phyloP scores from a whole-genome alignment of 352 stramenopile species.

The Pythium folliculosum region DNA sequence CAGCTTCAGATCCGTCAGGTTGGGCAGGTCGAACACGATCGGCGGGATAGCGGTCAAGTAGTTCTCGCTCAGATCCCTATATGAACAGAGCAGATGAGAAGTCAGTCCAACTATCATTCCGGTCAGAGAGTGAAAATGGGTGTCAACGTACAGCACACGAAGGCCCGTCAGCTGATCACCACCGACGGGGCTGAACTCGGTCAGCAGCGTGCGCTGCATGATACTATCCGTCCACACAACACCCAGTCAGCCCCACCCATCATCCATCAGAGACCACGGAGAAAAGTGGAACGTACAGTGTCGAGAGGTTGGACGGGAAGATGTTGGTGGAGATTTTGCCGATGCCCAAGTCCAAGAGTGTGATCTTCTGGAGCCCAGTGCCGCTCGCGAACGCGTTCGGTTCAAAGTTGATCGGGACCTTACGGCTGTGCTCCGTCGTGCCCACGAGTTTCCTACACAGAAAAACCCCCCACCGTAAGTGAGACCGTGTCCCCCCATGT shows the following conservation, averaged over 20 bases:
- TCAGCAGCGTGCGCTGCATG: constrained; percentile 60
- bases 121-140: not conserved
- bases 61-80: constrained; percentile 71
- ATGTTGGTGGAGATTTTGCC: constrained; percentile 66
- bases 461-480: not conserved
- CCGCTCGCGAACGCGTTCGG: constrained; percentile 49
- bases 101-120: not conserved
- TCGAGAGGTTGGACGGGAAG: constrained; percentile 57
- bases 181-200: constrained; percentile 61
- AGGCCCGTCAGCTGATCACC: constrained; percentile 44
- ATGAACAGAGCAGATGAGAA: not conserved
- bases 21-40: constrained; percentile 68
- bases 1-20: constrained; percentile 53
- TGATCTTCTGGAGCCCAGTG: constrained; percentile 48
- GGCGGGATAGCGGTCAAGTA: constrained; percentile 57
- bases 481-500: not conserved
- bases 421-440: constrained; percentile 50
- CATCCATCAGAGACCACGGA: not conserved
- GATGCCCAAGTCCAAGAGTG: constrained; percentile 62
- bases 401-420: constrained; percentile 63
- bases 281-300: constrained; percentile 40
- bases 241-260: not conserved
- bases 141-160: constrained; percentile 50
- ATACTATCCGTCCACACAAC: constrained; percentile 35
- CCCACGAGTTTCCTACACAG: constrained; percentile 50